Base-by-base conservation (phyloP, 2,329 filamentous ascomycete species). In the Colletotrichum neosansevieriae region DNA sequence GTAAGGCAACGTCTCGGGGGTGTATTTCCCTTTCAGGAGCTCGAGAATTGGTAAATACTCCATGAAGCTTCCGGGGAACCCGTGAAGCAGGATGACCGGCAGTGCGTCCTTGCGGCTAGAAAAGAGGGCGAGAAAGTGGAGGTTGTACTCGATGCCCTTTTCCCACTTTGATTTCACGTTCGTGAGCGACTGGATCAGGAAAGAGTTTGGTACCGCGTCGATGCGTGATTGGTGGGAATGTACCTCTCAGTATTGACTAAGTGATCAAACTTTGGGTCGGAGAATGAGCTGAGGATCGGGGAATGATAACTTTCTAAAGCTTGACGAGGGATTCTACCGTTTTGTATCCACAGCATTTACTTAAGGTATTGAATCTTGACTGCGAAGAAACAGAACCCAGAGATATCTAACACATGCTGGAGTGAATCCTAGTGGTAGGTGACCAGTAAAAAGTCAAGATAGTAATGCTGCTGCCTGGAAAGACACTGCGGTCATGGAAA, bases 1-100 rank as follows among this genome's bases (percentile, higher is more conserved):
- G 40, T 36, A 57, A n/a, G 42, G 42, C 4, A 63, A 2, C 24
- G 47, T 17, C 24, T 53, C 29, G 32, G 42, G 34, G 6, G n/a
- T 40, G 24, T 34, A n/a, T 10, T 1, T 34, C 0, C 10, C 0
- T 10, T 3, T 19, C 2, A 32, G 51, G 32, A 58, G 42, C 5
- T 40, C 42, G 3, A 42, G 44, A 19, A 49, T 40, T 1, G 32
- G 42, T 9, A 63, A 3, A 3, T 40, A 58, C 7, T 63, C 21
- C n/a, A 50, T 6, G 17, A 58, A n/a, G 13, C 51, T 63, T 13
- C 60, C 42, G 6, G n/a, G 42, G 9, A 42, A 50, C 19, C 51
- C 51, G 10, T 50, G 51, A 6, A 63, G 42, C 0, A 50, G 32
- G 34, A 58, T 3, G 21, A 34, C n/a, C 17, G 51, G 42, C 2